Evolutionary conservation across 1,139 yeast genomes (phyloP), one percentile per base, ranked within the genome.

Genomic region (Arxiozyma bovina): DNA sequence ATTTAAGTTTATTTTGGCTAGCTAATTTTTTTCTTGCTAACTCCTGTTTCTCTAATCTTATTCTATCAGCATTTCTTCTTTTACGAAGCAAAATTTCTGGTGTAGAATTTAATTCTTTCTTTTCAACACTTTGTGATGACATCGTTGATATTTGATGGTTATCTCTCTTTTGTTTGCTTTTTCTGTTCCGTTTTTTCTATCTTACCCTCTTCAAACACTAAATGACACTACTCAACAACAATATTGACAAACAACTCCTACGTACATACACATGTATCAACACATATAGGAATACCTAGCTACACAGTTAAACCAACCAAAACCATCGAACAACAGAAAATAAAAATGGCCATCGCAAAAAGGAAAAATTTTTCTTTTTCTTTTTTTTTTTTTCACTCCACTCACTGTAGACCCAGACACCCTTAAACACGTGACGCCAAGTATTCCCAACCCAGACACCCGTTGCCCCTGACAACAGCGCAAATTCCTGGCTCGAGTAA

Each of bases 31-130:
- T 60, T 55, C 70, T 70, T 15, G 73, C 72, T 41, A 66, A 62
- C 54, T 71, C 85, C 65, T 82, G 87, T 65, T 81, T 82, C 64
- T 81, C 83, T 56, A 85, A 65, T 68, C 90, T 79, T 63, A 83
- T 75, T 69, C 85, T 76, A 67, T 86, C 91, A 58, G 83, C 85
- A 67, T 85, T 81, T 74, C 85, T 86, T 72, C 94, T 81, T 75
- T 85, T 86, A 66, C 83, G 82, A 61, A 86, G 76, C 63, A 86
- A 80, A 55, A 86, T 77, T 68, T 86, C 93, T 45, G 93, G 93
- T 68, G 83, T 85, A 27, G 86, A 78, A 68, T 84, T 82, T 56
- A 84, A 73, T 49, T 55, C 47, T n/a, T 42, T 48, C 20, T 49
- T 48, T 49, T 50, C 54, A 38, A 44, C 53, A 27, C 25, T 22